These are phyloP conservation scores for Suillus weaverae DNA, from an alignment of 768 basidiomycete genomes.

Conservation along the genomic window DNA sequence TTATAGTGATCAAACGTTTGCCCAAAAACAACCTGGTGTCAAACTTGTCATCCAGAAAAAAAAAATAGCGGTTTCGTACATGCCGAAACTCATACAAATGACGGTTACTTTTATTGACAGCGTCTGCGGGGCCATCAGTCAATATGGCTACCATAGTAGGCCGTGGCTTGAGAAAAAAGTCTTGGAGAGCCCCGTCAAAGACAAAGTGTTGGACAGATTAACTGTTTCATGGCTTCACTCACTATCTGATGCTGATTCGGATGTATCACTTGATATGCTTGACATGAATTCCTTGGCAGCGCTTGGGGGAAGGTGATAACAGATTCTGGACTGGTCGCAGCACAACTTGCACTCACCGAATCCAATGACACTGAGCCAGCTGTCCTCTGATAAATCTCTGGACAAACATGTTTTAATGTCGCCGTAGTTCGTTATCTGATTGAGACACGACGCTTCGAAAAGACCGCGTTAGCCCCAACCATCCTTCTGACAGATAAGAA, in stretches of 20 bases:
- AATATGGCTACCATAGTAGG: not conserved
- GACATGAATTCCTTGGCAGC: not conserved
- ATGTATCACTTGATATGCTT: not conserved
- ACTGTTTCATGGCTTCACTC: not conserved
- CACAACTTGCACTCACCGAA: not conserved
- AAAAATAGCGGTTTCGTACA: slow-evolving; percentile 9
- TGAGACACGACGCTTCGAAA: slow-evolving; percentile 7
- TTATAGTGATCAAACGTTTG: slow-evolving; percentile 2
- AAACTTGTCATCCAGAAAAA: slow-evolving; percentile 4
- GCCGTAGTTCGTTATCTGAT: slow-evolving; percentile 17
- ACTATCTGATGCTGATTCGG: not conserved
- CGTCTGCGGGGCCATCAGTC: not conserved
- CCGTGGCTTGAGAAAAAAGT: not conserved
- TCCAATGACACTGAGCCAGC: not conserved
- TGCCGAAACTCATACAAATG: not conserved
- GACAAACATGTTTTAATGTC: not conserved
- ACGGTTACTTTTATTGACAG: slow-evolving; percentile 6
- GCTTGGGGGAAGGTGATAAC: not conserved
- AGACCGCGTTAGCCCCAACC: slow-evolving; percentile 24
- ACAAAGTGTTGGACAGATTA: not conserved
- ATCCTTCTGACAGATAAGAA: slow-evolving; percentile 5
- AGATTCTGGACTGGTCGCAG: not conserved
- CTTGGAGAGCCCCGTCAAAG: not conserved
- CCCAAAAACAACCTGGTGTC: slow-evolving; percentile 7
- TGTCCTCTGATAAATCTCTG: not conserved